Percentiles rank a stretch among this genome's conserved stretches.
Conservation (phyloP, 345 rosid species). For the Toxicodendron radicans region DNA sequence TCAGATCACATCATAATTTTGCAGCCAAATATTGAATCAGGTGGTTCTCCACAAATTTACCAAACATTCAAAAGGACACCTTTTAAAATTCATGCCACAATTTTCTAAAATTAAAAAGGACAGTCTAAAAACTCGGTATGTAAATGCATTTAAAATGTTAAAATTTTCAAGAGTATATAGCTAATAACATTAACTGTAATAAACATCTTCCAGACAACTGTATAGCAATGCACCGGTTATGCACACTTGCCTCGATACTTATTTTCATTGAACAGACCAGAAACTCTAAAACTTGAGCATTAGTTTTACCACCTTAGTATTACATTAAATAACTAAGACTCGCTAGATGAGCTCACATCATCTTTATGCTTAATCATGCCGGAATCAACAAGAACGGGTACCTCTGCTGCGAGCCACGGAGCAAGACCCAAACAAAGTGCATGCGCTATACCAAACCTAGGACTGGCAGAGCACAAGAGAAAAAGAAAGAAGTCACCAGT, state of each 20-base stretch:
- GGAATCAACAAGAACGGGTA: slow-evolving; percentile 91
- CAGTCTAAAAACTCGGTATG: neutral
- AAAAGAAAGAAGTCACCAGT: too few species aligned
- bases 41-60: neutral
- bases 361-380: slow-evolving; percentile 98
- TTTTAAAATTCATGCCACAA: neutral
- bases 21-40: neutral
- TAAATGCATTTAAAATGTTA: neutral
- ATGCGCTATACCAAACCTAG: slow-evolving; percentile 94
- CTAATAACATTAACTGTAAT: neutral
- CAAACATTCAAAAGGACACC: neutral
- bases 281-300: neutral
- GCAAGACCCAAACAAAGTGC: slow-evolving; percentile 98
- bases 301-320: neutral
- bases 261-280: slow-evolving; percentile 3
- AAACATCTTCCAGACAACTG: neutral
- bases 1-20: neutral
- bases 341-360: slow-evolving; percentile 63
- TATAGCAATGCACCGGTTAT: neutral
- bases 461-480: slow-evolving; percentile 52
- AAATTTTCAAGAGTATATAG: too few species aligned
- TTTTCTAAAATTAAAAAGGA: neutral
- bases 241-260: slow-evolving; percentile 10
- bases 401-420: slow-evolving; percentile 99
- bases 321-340: slow-evolving; percentile 38